Evolutionary conservation across 2,329 filamentous ascomycete species (phyloP).

Genomic region (Fusarium odoratissimum): DNA sequence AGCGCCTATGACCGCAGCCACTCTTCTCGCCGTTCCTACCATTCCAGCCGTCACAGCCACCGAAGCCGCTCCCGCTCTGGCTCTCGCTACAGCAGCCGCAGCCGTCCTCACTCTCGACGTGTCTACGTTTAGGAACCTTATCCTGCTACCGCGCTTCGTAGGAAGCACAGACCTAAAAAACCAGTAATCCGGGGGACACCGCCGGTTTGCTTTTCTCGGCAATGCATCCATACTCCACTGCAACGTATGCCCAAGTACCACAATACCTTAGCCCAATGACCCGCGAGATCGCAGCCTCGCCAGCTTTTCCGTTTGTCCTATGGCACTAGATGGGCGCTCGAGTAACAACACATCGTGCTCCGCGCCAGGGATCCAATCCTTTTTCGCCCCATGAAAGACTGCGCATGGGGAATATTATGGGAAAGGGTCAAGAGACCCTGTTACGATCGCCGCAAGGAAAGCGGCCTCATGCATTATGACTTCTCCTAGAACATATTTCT

Average conservation of each 20-base stretch:
- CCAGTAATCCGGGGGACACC: not conserved
- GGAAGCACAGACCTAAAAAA: conserved; percentile 2
- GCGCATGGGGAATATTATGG: not conserved
- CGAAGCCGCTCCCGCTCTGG: conserved; percentile 53
- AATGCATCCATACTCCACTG: conserved; percentile 8
- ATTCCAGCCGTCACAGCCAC: conserved; percentile 55
- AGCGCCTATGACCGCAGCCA: conserved; percentile 53
- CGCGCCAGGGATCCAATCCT: not conserved
- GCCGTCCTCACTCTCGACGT: conserved; percentile 62
- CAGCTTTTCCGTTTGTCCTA: conserved; percentile 17
- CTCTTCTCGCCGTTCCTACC: conserved; percentile 49
- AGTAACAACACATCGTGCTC: conserved; percentile 4
- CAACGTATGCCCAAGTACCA: conserved; percentile 20
- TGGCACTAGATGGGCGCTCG: conserved; percentile 6
- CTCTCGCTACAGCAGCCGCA: conserved; percentile 55
- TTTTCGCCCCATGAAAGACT: not conserved
- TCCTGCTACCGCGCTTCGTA: not conserved
- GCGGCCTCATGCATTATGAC: conserved; percentile 33
- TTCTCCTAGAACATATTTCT: conserved; percentile 19
- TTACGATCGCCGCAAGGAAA: conserved; percentile 19
- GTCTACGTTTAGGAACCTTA: conserved; percentile 57
- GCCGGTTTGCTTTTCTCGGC: not conserved
- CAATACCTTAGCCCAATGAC: conserved; percentile 31
- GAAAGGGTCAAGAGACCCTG: conserved; percentile 1
- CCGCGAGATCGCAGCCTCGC: conserved; percentile 16